phyloP scores from a whole-genome alignment of 139 green algal species.

The Chlamydomonas sp. region DNA sequence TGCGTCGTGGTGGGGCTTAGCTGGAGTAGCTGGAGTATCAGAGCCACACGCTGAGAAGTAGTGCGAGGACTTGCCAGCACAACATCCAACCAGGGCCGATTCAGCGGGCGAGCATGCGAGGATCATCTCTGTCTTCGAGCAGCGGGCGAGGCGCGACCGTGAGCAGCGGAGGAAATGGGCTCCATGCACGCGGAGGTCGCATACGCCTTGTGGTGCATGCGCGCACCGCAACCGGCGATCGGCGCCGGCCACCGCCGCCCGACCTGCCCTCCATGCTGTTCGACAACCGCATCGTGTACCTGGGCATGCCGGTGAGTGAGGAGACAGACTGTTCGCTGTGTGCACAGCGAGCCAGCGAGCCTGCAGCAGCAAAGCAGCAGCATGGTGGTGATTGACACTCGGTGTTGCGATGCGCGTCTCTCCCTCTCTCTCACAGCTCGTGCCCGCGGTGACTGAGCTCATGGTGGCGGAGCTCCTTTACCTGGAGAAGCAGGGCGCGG shows the following conservation, averaged over 20 bases:
- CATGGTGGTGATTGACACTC: not conserved
- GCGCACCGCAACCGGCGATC: slow-evolving; percentile 24
- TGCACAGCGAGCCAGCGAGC: not conserved
- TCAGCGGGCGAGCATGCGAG: too few relatives aligned
- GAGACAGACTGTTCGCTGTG: not conserved
- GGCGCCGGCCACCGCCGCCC: slow-evolving; percentile 67
- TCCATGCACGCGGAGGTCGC: too few relatives aligned
- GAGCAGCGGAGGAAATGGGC: too few relatives aligned
- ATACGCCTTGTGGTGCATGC: slow-evolving; percentile 25
- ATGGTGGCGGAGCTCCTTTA: slow-evolving; percentile 96
- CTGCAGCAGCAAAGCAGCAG: not conserved
- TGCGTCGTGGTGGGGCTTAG: too few relatives aligned
- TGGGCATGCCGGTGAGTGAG: slow-evolving; percentile 90
- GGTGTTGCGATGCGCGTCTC: not conserved
- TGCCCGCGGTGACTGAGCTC: slow-evolving; percentile 96
- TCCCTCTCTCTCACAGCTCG: slow-evolving; percentile 58
- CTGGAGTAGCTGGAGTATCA: too few relatives aligned
- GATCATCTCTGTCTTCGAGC: too few relatives aligned
- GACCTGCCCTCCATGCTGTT: slow-evolving; percentile 96
- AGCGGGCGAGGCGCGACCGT: too few relatives aligned
- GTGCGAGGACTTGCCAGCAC: too few relatives aligned
- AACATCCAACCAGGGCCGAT: too few relatives aligned
- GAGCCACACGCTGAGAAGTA: too few relatives aligned
- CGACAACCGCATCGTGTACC: slow-evolving; percentile 91
- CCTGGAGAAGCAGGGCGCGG: slow-evolving; percentile 81